These are phyloP conservation scores for Alternaria alternata DNA, from an alignment of 2,329 filamentous ascomycete species.

Conservation along the genomic window DNA sequence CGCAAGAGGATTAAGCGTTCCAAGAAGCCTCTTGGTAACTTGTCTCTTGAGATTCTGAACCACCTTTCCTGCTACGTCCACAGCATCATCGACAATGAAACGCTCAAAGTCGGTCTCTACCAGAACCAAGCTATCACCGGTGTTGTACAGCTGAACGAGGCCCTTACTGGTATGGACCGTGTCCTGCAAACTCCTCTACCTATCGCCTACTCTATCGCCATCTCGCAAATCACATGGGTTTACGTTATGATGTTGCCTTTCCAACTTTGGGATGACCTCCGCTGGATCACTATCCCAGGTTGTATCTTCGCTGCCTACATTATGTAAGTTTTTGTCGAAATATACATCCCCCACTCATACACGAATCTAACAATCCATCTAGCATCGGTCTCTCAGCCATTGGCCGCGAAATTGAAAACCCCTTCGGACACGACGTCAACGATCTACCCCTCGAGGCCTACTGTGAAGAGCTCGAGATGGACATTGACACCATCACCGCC, in stretches of 20 bases:
- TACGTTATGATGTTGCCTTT: slow-evolving; percentile 84
- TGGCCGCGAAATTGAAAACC: slow-evolving; percentile 84
- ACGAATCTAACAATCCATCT: background rate
- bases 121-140: slow-evolving; percentile 67
- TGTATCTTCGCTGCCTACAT: slow-evolving; percentile 79
- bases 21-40: slow-evolving; percentile 76
- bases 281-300: slow-evolving; percentile 81
- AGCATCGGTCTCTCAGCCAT: slow-evolving; percentile 75
- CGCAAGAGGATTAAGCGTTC: slow-evolving; percentile 78
- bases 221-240: slow-evolving; percentile 85
- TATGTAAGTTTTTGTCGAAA: slow-evolving; percentile 55
- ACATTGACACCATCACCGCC: slow-evolving; percentile 77
- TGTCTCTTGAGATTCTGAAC: slow-evolving; percentile 82
- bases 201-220: slow-evolving; percentile 82
- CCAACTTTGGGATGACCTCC: slow-evolving; percentile 71
- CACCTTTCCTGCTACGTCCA: slow-evolving; percentile 75
- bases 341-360: too few relatives aligned
- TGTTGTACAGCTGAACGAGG: slow-evolving; percentile 73
- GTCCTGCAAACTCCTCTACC: slow-evolving; percentile 84
- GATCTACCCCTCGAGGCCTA: slow-evolving; percentile 71
- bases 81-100: slow-evolving; percentile 63
- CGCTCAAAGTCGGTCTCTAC: slow-evolving; percentile 65
- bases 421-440: slow-evolving; percentile 84
- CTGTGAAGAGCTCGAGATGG: slow-evolving; percentile 76
- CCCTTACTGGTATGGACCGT: slow-evolving; percentile 75